phyloP scores from a whole-genome alignment of 1,284 basidiomycete species.

The Microbotryomycetes sp. region DNA sequence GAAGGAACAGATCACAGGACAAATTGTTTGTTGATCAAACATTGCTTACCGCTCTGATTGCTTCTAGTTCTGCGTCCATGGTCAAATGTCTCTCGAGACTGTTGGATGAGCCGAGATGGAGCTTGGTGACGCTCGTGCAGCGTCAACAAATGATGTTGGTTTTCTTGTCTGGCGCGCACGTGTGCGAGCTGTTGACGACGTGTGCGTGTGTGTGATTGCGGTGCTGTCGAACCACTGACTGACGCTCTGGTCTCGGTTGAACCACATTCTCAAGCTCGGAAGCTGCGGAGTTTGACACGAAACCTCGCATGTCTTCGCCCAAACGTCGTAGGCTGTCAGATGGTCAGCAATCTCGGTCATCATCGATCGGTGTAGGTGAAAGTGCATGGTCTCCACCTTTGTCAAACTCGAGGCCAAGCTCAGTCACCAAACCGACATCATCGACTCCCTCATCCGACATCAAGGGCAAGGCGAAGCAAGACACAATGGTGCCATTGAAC shows the following conservation, averaged over 20 bases:
- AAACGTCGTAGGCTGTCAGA: neutral
- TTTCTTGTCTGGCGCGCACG: no score
- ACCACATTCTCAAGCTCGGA: neutral
- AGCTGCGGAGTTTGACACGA: neutral
- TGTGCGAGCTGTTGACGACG: neutral
- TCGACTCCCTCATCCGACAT: neutral
- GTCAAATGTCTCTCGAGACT: neutral
- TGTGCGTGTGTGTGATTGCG: no score
- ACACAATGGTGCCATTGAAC: neutral
- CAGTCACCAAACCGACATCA: neutral
- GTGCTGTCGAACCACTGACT: no score
- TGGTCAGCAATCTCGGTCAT: neutral
- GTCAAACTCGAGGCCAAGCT: neutral
- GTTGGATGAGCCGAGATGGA: no score
- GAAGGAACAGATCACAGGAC: constrained; percentile 1
- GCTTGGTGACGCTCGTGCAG: no score
- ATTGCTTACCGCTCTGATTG: constrained; percentile 20
- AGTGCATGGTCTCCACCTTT: neutral
- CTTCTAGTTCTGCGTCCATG: constrained; percentile 20
- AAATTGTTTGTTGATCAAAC: neutral
- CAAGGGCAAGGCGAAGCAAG: neutral
- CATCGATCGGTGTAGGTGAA: neutral
- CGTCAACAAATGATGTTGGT: no score
- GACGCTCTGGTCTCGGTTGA: neutral
- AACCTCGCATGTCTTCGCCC: neutral